Base-by-base conservation (phyloP, 768 basidiomycete species). In the Nidularia sp. region DNA sequence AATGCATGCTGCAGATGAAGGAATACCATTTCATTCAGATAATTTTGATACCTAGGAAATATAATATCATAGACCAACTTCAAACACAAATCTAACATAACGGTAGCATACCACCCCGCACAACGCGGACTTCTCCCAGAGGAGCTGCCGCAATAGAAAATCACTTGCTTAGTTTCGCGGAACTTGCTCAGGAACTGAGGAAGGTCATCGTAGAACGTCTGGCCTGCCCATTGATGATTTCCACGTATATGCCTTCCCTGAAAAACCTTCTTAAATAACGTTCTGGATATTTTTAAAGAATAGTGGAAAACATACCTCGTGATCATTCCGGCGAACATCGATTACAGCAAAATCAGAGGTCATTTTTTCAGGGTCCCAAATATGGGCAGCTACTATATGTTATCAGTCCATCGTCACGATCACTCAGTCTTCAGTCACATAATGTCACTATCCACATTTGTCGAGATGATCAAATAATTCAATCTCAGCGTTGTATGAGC, bases 91-190 rank as follows among this genome's bases (percentile, higher is more conserved):
- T n/a, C 51, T 34, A 12, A 5, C 22, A 34, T 34, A 9, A 43
- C 18, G 12, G 29, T 49, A 36, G 31, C 2, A 9, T 61, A 81
- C 83, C 80, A 84, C 62, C 73, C 75, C 15, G 80, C 81, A 62
- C 76, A 80, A 9, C 81, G 68, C 12, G 81, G 79, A 1, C 70
- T 81, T 31, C 82, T 67, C 13, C 80, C 80, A 41, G 68, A 66
- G 1, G 78, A 81, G 56, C 77, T 77, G 41, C 70, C 65, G 51
- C 79, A 83, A 52, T 83, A 83, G 53, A 84, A 83, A 5, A 83
- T 71, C 6, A 84, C 78, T 9, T 66, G 63, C 7, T 65, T 57
- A 0, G 68, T 74, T 22, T 68, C 57, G 47, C 66, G 66, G 56
- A 77, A 72, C 48, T 68, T 65, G 31, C 75, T 67, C 31, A 73